Evolutionary conservation across 1,284 basidiomycete genomes (phyloP).

Genomic region (Papiliotrema fonsecae): DNA sequence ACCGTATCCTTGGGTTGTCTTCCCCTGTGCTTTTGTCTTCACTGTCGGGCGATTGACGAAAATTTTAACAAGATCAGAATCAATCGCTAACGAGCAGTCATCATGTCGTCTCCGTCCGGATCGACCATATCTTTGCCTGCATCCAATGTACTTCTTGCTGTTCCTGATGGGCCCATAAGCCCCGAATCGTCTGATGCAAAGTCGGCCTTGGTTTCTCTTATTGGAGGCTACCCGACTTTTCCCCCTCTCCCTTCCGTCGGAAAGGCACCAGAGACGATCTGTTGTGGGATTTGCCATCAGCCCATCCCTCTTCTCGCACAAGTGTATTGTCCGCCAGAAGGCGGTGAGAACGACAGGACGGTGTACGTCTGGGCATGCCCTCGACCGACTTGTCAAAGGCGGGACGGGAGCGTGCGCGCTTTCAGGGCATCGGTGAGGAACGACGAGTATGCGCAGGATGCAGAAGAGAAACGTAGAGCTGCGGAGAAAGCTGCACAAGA

Average conservation of each 20-base stretch:
- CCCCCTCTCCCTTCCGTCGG: constrained; percentile 23
- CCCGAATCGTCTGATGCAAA: constrained; percentile 17
- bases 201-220: constrained; percentile 34
- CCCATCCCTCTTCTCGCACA: constrained; percentile 46
- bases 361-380: constrained; percentile 47
- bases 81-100: background rate
- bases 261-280: constrained; percentile 20
- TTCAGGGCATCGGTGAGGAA: constrained; percentile 45
- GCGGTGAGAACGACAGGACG: constrained; percentile 47
- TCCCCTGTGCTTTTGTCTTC: constrained; percentile 3
- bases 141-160: constrained; percentile 41
- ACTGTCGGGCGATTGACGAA: background rate
- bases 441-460: constrained; percentile 45
- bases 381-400: constrained; percentile 36
- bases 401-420: constrained; percentile 44
- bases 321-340: constrained; percentile 48
- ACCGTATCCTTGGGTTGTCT: too few relatives aligned
- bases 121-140: constrained; percentile 32
- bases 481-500: constrained; percentile 32
- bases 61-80: constrained; percentile 6
- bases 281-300: constrained; percentile 36
- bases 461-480: constrained; percentile 32
- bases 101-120: constrained; percentile 30
- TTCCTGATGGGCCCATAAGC: constrained; percentile 44
- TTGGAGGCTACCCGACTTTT: constrained; percentile 48